phyloP scores from a whole-genome alignment of 345 rosid species.

The Syzygium jambos region DNA sequence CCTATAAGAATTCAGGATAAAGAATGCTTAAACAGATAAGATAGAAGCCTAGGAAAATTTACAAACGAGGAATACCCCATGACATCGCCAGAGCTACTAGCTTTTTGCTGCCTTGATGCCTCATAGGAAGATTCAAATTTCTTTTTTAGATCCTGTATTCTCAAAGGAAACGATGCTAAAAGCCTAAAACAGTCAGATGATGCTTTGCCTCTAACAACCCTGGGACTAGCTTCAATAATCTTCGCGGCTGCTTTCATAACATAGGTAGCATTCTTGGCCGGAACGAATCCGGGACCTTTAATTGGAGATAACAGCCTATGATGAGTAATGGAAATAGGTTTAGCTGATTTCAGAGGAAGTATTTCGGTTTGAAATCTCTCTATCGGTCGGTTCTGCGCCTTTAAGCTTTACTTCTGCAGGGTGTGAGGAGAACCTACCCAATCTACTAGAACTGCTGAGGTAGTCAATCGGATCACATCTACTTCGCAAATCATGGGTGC shows the following conservation, averaged over 20 bases:
- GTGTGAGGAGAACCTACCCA: conserved; percentile 23
- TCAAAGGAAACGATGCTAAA: conserved; percentile 76
- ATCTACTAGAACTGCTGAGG: conserved; percentile 18
- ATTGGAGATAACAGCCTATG: conserved; percentile 79
- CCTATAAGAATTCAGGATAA: no score
- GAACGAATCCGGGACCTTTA: conserved; percentile 45
- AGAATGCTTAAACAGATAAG: no score
- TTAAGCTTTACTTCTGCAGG: conserved; percentile 27
- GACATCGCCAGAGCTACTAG: conserved; percentile 5
- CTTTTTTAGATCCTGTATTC: conserved; percentile 63
- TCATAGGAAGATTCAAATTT: conserved; percentile 59
- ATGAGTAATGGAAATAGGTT: conserved; percentile 44
- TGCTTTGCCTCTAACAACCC: conserved; percentile 23
- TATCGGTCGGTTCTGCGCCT: conserved; percentile 39
- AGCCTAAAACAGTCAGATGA: conserved; percentile 30
- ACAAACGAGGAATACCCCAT: no score
- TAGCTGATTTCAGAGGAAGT: conserved; percentile 73
- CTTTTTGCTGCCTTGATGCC: conserved; percentile 30
- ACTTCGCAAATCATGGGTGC: conserved; percentile 17
- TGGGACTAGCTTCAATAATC: conserved; percentile 70
- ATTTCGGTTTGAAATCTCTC: conserved; percentile 77
- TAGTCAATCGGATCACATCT: conserved; percentile 32
- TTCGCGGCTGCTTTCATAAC: conserved; percentile 77
- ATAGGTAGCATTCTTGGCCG: conserved; percentile 40
- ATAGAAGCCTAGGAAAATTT: no score